These are phyloP conservation scores for Entomortierella lignicola DNA, from an alignment of 192 early-diverging fungal genomes.

Conservation along the genomic window DNA sequence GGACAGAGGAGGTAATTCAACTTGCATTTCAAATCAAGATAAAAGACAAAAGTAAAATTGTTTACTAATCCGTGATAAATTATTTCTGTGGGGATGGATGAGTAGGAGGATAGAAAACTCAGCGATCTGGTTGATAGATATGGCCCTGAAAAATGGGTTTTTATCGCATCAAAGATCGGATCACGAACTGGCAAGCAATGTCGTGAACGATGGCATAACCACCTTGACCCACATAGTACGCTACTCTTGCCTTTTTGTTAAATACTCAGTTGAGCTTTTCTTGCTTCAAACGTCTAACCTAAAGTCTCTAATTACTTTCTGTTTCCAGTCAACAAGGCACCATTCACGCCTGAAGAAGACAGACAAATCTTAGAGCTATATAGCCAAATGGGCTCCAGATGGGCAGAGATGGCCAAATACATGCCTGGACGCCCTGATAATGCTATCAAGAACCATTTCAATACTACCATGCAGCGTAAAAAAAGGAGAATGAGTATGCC, in stretches of 20 bases:
- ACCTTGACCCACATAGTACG: slow-evolving; percentile 50
- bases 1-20: slow-evolving; percentile 46
- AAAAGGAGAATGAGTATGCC: slow-evolving; percentile 18
- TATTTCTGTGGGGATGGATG: neutral
- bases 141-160: slow-evolving; percentile 53
- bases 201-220: slow-evolving; percentile 49
- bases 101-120: slow-evolving; percentile 44
- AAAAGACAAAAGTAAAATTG: no score
- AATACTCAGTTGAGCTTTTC: neutral
- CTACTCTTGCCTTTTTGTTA: neutral
- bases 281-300: neutral
- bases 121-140: slow-evolving; percentile 43
- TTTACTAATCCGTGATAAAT: no score
- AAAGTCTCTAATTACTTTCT: neutral
- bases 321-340: slow-evolving; percentile 39
- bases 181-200: slow-evolving; percentile 52
- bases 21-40: no score
- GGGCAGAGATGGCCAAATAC: slow-evolving; percentile 54
- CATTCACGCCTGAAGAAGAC: slow-evolving; percentile 47
- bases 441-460: slow-evolving; percentile 55
- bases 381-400: slow-evolving; percentile 37
- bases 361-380: slow-evolving; percentile 46
- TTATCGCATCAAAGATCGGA: slow-evolving; percentile 49
- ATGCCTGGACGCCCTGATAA: slow-evolving; percentile 48
- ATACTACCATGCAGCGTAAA: slow-evolving; percentile 53